These are phyloP conservation scores for Filosporella fistucella DNA, from an alignment of 495 filamentous ascomycete species.

Conservation along the genomic window DNA sequence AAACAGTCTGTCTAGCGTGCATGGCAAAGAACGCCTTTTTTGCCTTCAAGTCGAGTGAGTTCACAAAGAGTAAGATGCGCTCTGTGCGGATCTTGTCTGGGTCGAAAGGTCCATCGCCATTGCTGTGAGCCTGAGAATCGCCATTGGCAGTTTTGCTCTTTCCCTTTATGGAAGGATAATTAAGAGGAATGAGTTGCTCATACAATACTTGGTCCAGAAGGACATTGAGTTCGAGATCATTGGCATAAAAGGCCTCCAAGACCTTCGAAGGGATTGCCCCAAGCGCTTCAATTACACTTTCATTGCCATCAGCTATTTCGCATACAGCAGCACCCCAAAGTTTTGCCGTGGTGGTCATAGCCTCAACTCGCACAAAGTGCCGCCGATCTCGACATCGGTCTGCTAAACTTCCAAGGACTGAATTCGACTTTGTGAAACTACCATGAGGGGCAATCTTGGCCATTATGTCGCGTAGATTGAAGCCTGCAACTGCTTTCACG, in stretches of 20 bases:
- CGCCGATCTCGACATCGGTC: conserved; percentile 88
- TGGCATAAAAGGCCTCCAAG: conserved; percentile 84
- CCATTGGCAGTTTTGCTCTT: conserved; percentile 54
- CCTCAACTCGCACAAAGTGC: conserved; percentile 74
- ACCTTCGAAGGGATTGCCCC: conserved; percentile 81
- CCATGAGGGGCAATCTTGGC: conserved; percentile 73
- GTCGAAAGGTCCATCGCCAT: conserved; percentile 48
- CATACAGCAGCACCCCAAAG: conserved; percentile 90
- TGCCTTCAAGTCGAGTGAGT: conserved; percentile 70
- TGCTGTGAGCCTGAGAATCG: conserved; percentile 46
- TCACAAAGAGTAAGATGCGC: conserved; percentile 75
- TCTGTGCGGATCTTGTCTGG: conserved; percentile 82
- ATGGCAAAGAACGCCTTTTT: conserved; percentile 88
- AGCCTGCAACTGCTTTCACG: conserved; percentile 71
- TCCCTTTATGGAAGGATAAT: conserved; percentile 74
- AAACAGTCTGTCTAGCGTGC: conserved; percentile 66
- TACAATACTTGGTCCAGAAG: conserved; percentile 81
- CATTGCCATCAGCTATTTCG: conserved; percentile 80
- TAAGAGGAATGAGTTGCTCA: conserved; percentile 78
- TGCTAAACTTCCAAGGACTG: conserved; percentile 72
- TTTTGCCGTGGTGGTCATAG: conserved; percentile 74
- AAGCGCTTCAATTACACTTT: conserved; percentile 64
- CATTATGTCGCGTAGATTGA: conserved; percentile 73
- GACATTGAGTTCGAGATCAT: conserved; percentile 80
- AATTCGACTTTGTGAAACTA: conserved; percentile 61